Conservation (phyloP, 305 asterid genomes). For the Euphrasia arctica region DNA sequence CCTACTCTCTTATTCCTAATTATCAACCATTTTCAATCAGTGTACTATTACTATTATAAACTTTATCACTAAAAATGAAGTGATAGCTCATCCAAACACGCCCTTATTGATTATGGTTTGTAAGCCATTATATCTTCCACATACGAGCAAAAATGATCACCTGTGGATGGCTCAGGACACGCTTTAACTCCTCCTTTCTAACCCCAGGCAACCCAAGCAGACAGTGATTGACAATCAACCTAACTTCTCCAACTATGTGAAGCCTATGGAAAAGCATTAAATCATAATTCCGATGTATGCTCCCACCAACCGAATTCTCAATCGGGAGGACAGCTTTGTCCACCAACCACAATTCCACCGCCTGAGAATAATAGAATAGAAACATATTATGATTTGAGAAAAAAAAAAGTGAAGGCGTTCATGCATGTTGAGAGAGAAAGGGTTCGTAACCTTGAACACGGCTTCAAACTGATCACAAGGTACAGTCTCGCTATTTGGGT, state of each 20-base stretch:
- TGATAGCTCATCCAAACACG: slow-evolving; percentile 1
- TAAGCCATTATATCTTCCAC: too few relatives aligned
- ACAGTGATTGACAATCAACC: slow-evolving; percentile 68
- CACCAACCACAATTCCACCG: slow-evolving; percentile 87
- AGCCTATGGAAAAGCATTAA: slow-evolving; percentile 77
- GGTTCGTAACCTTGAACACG: slow-evolving; percentile 59
- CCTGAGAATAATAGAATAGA: slow-evolving; percentile 38
- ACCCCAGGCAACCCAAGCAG: slow-evolving; percentile 83
- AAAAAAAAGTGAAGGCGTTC: background rate
- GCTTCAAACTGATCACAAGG: slow-evolving; percentile 83
- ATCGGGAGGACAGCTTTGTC: slow-evolving; percentile 88
- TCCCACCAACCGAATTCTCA: slow-evolving; percentile 87
- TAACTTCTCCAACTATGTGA: slow-evolving; percentile 87
- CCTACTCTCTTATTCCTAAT: too few relatives aligned
- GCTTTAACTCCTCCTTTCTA: slow-evolving; percentile 65
- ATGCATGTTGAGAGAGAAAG: background rate
- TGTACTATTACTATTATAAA: too few relatives aligned
- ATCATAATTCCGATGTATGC: slow-evolving; percentile 86
- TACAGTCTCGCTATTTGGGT: slow-evolving; percentile 75
- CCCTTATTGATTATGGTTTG: background rate
- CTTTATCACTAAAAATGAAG: background rate
- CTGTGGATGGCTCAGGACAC: slow-evolving; percentile 84
- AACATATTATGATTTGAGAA: background rate
- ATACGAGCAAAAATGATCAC: slow-evolving; percentile 31
- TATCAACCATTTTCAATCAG: too few relatives aligned